These are phyloP conservation scores for Arabidopsis hybrid DNA, from an alignment of 441 rosid genomes.

Conservation along the genomic window DNA sequence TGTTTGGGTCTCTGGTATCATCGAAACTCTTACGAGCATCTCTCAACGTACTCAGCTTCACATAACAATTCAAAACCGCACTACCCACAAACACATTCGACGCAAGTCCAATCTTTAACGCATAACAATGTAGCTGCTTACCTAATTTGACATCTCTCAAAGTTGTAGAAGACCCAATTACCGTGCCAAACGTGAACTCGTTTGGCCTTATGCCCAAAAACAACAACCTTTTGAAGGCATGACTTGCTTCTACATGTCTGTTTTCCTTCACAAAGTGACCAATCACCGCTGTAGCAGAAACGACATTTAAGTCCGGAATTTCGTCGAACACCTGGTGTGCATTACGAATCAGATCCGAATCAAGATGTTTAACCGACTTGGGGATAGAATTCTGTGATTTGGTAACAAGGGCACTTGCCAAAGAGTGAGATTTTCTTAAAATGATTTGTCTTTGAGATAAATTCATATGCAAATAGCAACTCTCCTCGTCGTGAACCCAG, in stretches of 20 bases:
- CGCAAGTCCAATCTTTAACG: constrained; percentile 67
- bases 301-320: constrained; percentile 54
- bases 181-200: constrained; percentile 75
- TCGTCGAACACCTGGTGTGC: constrained; percentile 60
- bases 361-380: neutral
- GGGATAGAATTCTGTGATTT: neutral
- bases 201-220: constrained; percentile 60
- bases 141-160: constrained; percentile 54
- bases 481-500: neutral
- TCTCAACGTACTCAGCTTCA: constrained; percentile 56
- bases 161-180: constrained; percentile 57
- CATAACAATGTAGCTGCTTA: constrained; percentile 67
- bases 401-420: constrained; percentile 13
- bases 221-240: constrained; percentile 63
- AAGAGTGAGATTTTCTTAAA: constrained; percentile 13
- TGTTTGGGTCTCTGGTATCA: constrained; percentile 65
- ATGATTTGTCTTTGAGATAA: constrained; percentile 11
- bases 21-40: constrained; percentile 69
- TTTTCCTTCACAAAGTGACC: constrained; percentile 55
- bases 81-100: constrained; percentile 78
- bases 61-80: constrained; percentile 64
- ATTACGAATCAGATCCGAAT: neutral
- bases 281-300: constrained; percentile 60
- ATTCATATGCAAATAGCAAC: constrained; percentile 28
- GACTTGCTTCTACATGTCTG: constrained; percentile 54